Percentiles rank a stretch among this genome's conserved stretches.
These are phyloP conservation scores for Glycine tomentella DNA, from an alignment of 306 rosid species.

Conservation along the genomic window DNA sequence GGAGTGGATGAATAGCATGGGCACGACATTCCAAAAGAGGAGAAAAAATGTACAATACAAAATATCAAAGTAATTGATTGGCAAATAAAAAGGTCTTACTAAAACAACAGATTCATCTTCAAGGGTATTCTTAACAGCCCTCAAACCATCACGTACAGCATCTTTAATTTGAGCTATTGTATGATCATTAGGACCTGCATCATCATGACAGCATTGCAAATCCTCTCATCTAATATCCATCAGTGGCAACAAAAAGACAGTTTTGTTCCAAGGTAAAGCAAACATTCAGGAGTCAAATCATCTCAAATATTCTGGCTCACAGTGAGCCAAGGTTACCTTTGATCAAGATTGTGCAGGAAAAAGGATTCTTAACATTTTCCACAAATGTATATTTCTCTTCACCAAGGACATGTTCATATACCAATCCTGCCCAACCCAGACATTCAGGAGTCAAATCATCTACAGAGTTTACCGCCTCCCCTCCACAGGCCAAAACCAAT, in stretches of 20 bases:
- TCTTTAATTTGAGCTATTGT: conserved; percentile 98
- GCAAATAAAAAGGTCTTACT: conserved; percentile 51
- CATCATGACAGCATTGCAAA: conserved; percentile 43
- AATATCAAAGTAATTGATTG: conserved; percentile 10
- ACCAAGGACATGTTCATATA: conserved; percentile 95
- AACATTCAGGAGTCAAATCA: neutral
- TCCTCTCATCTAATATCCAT: conserved; percentile 32
- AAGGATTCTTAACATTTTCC: conserved; percentile 92
- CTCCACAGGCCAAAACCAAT: conserved; percentile 97
- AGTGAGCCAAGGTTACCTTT: conserved; percentile 63
- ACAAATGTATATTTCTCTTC: conserved; percentile 96
- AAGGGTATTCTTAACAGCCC: conserved; percentile 95
- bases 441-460: conserved; percentile 89
- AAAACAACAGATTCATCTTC: conserved; percentile 93
- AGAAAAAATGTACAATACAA: neutral
- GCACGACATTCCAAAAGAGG: neutral
- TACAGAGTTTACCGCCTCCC: conserved; percentile 93
- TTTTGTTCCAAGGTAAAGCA: neutral
- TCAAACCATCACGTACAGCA: conserved; percentile 96
- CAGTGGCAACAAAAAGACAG: conserved; percentile 25
- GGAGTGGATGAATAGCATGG: neutral
- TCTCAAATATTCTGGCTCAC: too few species aligned
- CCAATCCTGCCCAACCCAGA: conserved; percentile 99
- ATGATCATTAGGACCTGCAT: conserved; percentile 96
- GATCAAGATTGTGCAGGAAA: conserved; percentile 94